Conservation (phyloP, 441 rosid species). For the Codiaeum variegatum region DNA sequence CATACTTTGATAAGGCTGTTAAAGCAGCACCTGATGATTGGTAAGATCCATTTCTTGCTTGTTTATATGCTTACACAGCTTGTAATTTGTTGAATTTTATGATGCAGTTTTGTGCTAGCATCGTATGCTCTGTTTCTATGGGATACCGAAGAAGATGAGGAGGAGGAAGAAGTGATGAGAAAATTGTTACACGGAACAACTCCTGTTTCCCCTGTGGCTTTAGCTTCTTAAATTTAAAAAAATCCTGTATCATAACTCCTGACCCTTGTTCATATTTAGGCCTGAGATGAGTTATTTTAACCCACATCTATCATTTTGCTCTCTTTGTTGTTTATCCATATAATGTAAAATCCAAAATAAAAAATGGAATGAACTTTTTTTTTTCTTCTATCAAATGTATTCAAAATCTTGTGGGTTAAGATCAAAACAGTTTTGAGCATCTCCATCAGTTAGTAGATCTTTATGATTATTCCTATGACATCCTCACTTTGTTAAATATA, state of each 20-base stretch:
- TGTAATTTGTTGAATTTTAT: conserved; percentile 11
- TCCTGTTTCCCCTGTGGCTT: conserved; percentile 35
- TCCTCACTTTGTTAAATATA: no score
- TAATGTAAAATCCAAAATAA: conserved; percentile 31
- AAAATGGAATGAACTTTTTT: conserved; percentile 28
- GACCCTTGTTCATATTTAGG: conserved; percentile 24
- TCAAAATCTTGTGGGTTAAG: neutral
- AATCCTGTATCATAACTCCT: conserved; percentile 25
- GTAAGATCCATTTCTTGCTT: conserved; percentile 30
- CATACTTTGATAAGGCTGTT: conserved; percentile 72
- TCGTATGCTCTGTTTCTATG: conserved; percentile 84
- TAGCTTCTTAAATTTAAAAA: conserved; percentile 32
- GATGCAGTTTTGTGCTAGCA: conserved; percentile 71
- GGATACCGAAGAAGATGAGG: conserved; percentile 64
- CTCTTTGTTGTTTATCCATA: conserved; percentile 18
- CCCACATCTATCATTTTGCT: neutral
- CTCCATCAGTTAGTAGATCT: no score
- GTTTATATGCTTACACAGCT: neutral
- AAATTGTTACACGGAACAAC: conserved; percentile 32
- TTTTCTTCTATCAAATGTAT: conserved; percentile 1
- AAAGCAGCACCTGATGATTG: conserved; percentile 75
- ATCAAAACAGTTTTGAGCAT: no score
- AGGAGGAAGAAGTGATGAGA: conserved; percentile 25
- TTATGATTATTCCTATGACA: no score
- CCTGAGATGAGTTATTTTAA: conserved; percentile 17